A percentile compares a stretch with the other conserved stretches of the same genome.
These are phyloP conservation scores for Podospora pseudopauciseta DNA, from an alignment of 495 filamentous ascomycete genomes.

Conservation along the genomic window DNA sequence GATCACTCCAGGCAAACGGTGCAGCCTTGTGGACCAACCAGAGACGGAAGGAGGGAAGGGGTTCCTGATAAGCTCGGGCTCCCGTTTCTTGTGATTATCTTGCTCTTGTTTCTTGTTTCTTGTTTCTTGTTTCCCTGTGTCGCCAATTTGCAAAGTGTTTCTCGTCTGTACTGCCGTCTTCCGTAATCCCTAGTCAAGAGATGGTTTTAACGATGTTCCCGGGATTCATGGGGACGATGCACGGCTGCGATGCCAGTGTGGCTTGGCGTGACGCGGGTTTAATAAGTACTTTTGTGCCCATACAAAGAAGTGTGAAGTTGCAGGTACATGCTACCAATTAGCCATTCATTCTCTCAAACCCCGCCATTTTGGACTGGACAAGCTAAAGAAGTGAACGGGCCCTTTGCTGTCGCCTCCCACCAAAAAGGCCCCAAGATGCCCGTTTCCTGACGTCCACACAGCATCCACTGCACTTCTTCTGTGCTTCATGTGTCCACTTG, in stretches of 20 bases:
- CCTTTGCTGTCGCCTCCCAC: neutral
- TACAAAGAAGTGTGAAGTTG: neutral
- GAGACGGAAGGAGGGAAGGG: neutral
- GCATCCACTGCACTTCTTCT: neutral
- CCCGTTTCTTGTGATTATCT: neutral
- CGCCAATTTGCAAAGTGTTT: neutral
- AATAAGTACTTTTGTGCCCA: constrained; percentile 13
- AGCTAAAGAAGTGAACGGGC: neutral
- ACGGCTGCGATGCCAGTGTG: neutral
- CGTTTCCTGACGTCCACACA: neutral
- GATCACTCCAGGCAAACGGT: neutral
- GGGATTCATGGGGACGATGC: neutral
- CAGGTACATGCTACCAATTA: constrained; percentile 16
- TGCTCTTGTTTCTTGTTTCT: constrained; percentile 2
- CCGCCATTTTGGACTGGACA: neutral
- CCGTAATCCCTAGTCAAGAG: neutral
- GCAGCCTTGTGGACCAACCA: neutral
- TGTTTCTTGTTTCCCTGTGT: neutral
- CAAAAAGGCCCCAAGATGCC: neutral
- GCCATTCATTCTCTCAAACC: neutral
- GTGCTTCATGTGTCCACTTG: neutral
- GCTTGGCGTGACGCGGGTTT: constrained; percentile 17
- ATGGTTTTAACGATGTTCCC: neutral
- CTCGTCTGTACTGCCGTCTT: neutral
- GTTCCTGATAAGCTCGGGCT: neutral